Evolutionary conservation across 805 yeast species (phyloP), one percentile per base, ranked within the genome.

Genomic region (Metschnikowia drakensbergensis): DNA sequence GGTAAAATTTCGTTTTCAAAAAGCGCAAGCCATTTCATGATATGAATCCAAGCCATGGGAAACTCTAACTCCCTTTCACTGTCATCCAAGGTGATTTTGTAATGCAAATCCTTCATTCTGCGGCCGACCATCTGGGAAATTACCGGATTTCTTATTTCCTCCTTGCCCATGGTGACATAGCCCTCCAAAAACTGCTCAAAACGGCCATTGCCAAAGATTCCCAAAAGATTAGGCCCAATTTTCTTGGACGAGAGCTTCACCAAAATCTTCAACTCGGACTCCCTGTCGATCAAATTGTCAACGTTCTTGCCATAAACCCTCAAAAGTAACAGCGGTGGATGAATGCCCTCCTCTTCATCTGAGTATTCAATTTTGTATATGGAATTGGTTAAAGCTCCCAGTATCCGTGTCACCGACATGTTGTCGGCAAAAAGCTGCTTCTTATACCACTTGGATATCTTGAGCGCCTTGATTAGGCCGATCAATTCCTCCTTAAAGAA

Each of bases 91-190:
- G 80, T 81, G 22, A 94, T 83, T 59, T 92, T 91, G 48, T 75
- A 76, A 62, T 94, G 99, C 48, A 94, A 75, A 57, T 94, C 97
- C 61, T 91, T 85, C 98, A 94, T 94, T 72, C 99, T 84, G 72
- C 96, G 82, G 10, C 96, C 97, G 54, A 94, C 84, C 73, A 88
- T 86, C 54, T 84, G 83, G 42, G 90, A 81, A 17, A 87, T 83
- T 28, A 82, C 83, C 53, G 88, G 82, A 54, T 83, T 82, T 63
- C 95, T 76, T 44, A 94, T 80, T 57, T 88, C 88, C 6, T 79
- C 75, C 54, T 81, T 84, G 33, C 83, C 81, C 58, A 94, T 75
- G 1, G 98, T 84, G 46, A 78, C 72, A 22, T 96, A 92, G 50
- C 92, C 86, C 46, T 85, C 88, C 54, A 94, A 71, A 60, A 85